Conservation (phyloP, 768 basidiomycete genomes). For the Mrakia blollopis region DNA sequence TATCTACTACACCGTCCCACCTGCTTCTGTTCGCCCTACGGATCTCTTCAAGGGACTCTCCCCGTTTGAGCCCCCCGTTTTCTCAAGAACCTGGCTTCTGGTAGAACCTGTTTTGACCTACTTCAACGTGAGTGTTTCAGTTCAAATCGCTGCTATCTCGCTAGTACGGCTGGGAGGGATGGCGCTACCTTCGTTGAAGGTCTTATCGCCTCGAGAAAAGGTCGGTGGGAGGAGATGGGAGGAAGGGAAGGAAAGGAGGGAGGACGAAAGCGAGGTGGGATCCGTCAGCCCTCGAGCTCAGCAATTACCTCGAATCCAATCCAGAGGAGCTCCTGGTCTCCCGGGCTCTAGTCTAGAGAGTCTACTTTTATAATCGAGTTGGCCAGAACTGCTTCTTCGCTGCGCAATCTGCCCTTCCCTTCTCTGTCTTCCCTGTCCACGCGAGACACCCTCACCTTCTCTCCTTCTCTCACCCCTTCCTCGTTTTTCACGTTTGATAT, state of each 20-base stretch:
- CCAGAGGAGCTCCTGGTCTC: no score
- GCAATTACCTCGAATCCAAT: no score
- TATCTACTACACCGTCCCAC: conserved; percentile 19
- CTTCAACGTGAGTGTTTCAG: neutral
- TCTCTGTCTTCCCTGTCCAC: neutral
- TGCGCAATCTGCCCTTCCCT: neutral
- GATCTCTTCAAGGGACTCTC: conserved; percentile 23
- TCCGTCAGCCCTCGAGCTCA: neutral
- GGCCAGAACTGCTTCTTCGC: neutral
- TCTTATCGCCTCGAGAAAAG: neutral
- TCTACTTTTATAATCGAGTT: no score
- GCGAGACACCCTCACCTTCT: neutral
- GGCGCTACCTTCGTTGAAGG: no score
- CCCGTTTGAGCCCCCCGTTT: conserved; percentile 22
- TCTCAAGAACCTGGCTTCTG: conserved; percentile 8
- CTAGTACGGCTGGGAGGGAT: no score
- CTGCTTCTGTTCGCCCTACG: neutral
- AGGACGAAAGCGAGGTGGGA: no score
- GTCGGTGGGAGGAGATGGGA: no score
- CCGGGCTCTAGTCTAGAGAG: no score
- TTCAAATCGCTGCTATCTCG: no score
- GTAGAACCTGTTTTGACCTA: conserved; percentile 7
- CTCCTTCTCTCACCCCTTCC: neutral
- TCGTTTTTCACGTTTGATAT: neutral
- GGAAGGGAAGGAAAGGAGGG: no score